A percentile compares a stretch with the other conserved stretches of the same genome.
Conservation (phyloP, 345 rosid genomes). For the Arabis hirsuta region DNA sequence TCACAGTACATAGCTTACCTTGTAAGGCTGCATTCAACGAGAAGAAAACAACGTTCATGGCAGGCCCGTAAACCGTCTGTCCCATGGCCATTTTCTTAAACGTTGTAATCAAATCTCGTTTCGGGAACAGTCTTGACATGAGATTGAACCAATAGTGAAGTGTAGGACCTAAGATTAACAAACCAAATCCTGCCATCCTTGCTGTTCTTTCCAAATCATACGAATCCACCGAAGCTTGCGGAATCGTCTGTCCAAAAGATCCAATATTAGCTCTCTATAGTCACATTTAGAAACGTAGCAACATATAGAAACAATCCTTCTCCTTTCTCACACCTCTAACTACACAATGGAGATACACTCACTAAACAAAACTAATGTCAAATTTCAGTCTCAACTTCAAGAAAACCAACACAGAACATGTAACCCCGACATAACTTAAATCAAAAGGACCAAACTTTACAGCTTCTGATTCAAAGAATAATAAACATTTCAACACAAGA, state of each 20-base stretch:
- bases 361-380: not conserved
- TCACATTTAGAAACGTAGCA: not conserved
- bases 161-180: slow-evolving; percentile 75
- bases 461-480: no score
- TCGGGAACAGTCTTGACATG: slow-evolving; percentile 73
- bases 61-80: slow-evolving; percentile 76
- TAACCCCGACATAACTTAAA: no score
- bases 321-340: not conserved
- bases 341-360: slow-evolving; percentile 1
- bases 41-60: slow-evolving; percentile 83
- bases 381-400: not conserved
- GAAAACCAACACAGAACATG: slow-evolving; percentile 8
- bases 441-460: no score
- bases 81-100: slow-evolving; percentile 91
- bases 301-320: not conserved
- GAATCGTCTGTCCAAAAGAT: slow-evolving; percentile 52
- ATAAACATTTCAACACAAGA: not conserved
- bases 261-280: slow-evolving; percentile 6
- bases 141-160: slow-evolving; percentile 88
- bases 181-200: slow-evolving; percentile 89
- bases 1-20: slow-evolving; percentile 49
- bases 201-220: slow-evolving; percentile 77
- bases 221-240: slow-evolving; percentile 50
- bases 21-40: slow-evolving; percentile 73
- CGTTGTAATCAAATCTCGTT: slow-evolving; percentile 71